These are phyloP conservation scores for Venturia asperata DNA, from an alignment of 2,329 filamentous ascomycete species.

Conservation along the genomic window DNA sequence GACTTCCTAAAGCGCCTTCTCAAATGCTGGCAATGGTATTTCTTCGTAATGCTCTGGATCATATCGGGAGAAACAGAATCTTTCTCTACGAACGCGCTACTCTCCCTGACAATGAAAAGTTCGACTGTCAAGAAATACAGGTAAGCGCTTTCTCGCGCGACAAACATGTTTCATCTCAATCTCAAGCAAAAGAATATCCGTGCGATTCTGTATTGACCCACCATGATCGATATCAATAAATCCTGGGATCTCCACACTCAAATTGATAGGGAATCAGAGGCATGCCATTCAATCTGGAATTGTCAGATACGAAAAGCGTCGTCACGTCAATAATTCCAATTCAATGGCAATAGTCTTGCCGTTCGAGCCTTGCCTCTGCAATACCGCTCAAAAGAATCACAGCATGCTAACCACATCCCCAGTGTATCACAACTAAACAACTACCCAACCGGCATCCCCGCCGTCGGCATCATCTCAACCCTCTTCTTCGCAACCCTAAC, in stretches of 20 bases:
- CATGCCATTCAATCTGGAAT: neutral
- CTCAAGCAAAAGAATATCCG: neutral
- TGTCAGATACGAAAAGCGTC: neutral
- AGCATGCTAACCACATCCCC: neutral
- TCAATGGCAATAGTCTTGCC: too few species aligned
- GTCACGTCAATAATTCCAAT: too few species aligned
- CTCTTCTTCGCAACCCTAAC: slow-evolving; percentile 64
- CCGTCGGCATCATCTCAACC: slow-evolving; percentile 49
- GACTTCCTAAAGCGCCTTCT: slow-evolving; percentile 50
- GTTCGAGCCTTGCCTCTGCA: too few species aligned
- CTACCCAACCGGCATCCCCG: slow-evolving; percentile 47
- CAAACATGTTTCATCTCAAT: neutral
- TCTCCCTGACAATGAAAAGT: slow-evolving; percentile 45
- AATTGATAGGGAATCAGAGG: neutral
- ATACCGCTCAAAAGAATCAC: too few species aligned
- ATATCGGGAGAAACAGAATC: slow-evolving; percentile 66
- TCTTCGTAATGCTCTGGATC: slow-evolving; percentile 60
- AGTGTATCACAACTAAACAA: slow-evolving; percentile 46
- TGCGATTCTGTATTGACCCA: neutral
- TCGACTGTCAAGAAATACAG: slow-evolving; percentile 39
- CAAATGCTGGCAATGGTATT: slow-evolving; percentile 57
- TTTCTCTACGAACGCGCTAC: slow-evolving; percentile 57
- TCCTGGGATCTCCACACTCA: neutral
- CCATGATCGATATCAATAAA: neutral
- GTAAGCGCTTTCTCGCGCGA: neutral